A percentile compares a stretch with the other conserved stretches of the same genome.
Conservation (phyloP, 1,284 basidiomycete genomes). For the Rhodofomes roseus region DNA sequence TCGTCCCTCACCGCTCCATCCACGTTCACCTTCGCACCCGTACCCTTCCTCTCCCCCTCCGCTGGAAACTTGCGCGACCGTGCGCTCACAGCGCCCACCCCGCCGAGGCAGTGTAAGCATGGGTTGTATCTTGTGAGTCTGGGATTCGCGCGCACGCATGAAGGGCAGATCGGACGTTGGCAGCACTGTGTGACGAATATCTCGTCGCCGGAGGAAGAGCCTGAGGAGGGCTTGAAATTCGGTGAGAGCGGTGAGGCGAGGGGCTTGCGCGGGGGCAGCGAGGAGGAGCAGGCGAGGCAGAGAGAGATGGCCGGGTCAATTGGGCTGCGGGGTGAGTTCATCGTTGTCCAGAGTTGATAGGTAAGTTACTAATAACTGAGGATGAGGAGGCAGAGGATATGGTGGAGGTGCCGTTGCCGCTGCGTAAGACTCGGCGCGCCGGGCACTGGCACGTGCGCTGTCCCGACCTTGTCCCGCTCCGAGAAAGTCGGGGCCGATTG, state of each 20-base stretch:
- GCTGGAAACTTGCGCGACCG: constrained; percentile 14
- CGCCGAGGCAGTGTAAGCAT: constrained; percentile 59
- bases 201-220: constrained; percentile 7
- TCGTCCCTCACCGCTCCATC: constrained; percentile 54
- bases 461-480: background rate
- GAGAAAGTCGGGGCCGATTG: background rate
- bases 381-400: background rate
- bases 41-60: background rate
- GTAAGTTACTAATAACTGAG: background rate
- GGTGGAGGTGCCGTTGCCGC: background rate
- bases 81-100: constrained; percentile 42
- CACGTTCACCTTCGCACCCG: constrained; percentile 33
- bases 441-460: background rate
- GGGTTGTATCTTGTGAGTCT: constrained; percentile 60
- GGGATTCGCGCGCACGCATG: constrained; percentile 51
- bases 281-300: constrained; percentile 65
- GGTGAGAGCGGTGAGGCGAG: constrained; percentile 10
- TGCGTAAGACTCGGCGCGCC: background rate
- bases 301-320: constrained; percentile 25
- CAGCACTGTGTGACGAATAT: constrained; percentile 56
- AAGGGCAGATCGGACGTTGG: constrained; percentile 51
- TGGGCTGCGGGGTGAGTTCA: background rate
- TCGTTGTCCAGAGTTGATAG: background rate
- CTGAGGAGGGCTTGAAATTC: background rate
- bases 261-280: constrained; percentile 38